These are phyloP conservation scores for Suillus alpinus DNA, from an alignment of 768 basidiomycete species.

Conservation along the genomic window DNA sequence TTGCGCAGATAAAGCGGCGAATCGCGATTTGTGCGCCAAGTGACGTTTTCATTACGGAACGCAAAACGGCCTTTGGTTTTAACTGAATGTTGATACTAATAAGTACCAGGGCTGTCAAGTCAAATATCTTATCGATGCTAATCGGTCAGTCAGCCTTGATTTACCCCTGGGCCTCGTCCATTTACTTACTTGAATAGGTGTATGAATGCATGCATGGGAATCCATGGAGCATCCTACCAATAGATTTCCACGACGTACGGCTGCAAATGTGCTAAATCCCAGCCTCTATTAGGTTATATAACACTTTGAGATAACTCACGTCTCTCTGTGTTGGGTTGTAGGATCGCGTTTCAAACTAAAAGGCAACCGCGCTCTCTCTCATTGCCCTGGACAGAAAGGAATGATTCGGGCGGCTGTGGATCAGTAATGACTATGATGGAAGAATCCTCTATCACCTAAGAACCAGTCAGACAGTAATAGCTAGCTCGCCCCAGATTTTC, in stretches of 20 bases:
- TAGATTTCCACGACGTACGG: slow-evolving; percentile 53
- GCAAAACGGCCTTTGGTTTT: slow-evolving; percentile 60
- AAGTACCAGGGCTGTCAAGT: slow-evolving; percentile 61
- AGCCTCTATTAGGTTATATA: slow-evolving; percentile 18
- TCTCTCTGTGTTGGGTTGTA: too few species aligned
- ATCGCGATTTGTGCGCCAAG: slow-evolving; percentile 54
- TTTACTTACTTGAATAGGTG: slow-evolving; percentile 61
- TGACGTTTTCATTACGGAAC: slow-evolving; percentile 70
- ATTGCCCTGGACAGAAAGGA: neutral
- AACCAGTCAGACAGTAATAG: too few species aligned
- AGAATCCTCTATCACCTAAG: too few species aligned
- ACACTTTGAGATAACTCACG: too few species aligned
- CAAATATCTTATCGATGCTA: slow-evolving; percentile 53
- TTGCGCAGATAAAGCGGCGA: slow-evolving; percentile 52
- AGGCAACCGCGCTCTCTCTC: neutral
- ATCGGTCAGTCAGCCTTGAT: slow-evolving; percentile 40
- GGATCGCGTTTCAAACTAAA: too few species aligned
- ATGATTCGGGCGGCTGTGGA: neutral
- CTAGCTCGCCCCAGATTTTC: too few species aligned
- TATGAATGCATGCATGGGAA: slow-evolving; percentile 54
- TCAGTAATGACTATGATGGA: too few species aligned
- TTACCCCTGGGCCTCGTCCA: slow-evolving; percentile 44
- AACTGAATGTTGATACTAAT: slow-evolving; percentile 56
- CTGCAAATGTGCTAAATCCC: slow-evolving; percentile 42
- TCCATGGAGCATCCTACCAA: slow-evolving; percentile 43